Base-by-base conservation (phyloP, 2,329 filamentous ascomycete genomes). In the Aspergillus vadensis region DNA sequence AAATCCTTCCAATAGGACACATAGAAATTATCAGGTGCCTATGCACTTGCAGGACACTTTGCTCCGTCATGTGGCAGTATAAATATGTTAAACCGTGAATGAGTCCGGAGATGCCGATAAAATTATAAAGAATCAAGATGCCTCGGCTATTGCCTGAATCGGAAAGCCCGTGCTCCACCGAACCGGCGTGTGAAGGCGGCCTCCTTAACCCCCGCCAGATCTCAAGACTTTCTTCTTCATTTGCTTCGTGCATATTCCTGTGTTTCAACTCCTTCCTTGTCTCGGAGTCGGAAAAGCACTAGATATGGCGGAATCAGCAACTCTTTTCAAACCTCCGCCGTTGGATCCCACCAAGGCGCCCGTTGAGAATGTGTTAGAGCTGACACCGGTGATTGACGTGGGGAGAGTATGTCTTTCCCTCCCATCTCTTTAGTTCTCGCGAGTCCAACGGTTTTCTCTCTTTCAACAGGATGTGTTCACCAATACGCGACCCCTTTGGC, bases 401-500 rank as follows among this genome's bases (percentile, higher is more conserved):
- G 77, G 77, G 48, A 89, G 89, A 59, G 89, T 91, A 80, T 74
- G 86, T 61, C 55, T 57, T 38, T 39, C 15, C 51, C 23, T 52
- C 19, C 15, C 9, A 47, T 30, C 36, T 49, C 19, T 9, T 21
- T 36, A 30, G 23, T 12, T 51, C 53, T 55, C 59, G 50, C 55
- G 41, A 41, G 30, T 17, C 8, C 32, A 41, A 27, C 32, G 4
- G 15, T 57, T 38, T 19, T 27, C 47, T 21, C 17, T 65, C 12
- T 51, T 15, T 41, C 6, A 44, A 52, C 63, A 91, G 88, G 90
- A 97, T 74, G 88, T 98, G 68, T 99, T 95, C 81, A 98, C 95
- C 58, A 99, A 99, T 76, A 91, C 92, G 2, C 90, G 92, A 39
- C 90, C 90, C 21, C 84, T 95, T 63, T 98, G 93, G 93, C 93